phyloP scores from a whole-genome alignment of 163 green algal species.

The Prototheca cutis region DNA sequence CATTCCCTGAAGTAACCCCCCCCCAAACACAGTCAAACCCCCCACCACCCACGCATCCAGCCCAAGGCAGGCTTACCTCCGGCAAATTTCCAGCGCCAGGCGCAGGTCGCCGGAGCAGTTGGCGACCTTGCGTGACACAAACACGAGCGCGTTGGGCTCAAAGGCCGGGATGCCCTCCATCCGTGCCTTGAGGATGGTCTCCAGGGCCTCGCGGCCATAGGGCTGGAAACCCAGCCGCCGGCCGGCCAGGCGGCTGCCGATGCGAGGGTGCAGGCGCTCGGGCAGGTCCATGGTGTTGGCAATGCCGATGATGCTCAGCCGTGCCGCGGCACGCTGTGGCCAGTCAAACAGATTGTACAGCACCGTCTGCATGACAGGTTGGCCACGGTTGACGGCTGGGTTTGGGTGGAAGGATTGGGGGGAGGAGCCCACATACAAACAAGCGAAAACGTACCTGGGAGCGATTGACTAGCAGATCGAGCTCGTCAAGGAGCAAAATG shows the following conservation, averaged over 20 bases:
- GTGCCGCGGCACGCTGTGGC: slow-evolving; percentile 47
- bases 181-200: slow-evolving; percentile 47
- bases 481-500: slow-evolving; percentile 91
- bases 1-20: too few species aligned
- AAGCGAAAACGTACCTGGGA: slow-evolving; percentile 43
- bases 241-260: slow-evolving; percentile 53
- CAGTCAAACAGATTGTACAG: slow-evolving; percentile 99
- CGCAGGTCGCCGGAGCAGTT: slow-evolving; percentile 61
- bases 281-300: slow-evolving; percentile 97
- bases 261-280: slow-evolving; percentile 77
- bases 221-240: slow-evolving; percentile 68
- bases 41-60: neutral
- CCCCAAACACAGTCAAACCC: neutral
- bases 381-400: neutral
- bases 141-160: slow-evolving; percentile 39
- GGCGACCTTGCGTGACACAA: slow-evolving; percentile 48
- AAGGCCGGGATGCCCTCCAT: slow-evolving; percentile 39
- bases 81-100: slow-evolving; percentile 37
- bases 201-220: slow-evolving; percentile 58
- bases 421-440: too few species aligned
- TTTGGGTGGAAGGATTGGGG: neutral
- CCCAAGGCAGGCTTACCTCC: slow-evolving; percentile 2
- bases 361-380: slow-evolving; percentile 48
- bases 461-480: slow-evolving; percentile 86
- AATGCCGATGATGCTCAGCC: slow-evolving; percentile 79